phyloP scores from a whole-genome alignment of 176 grass and related monocot genomes.

The Saccharum spontaneum region DNA sequence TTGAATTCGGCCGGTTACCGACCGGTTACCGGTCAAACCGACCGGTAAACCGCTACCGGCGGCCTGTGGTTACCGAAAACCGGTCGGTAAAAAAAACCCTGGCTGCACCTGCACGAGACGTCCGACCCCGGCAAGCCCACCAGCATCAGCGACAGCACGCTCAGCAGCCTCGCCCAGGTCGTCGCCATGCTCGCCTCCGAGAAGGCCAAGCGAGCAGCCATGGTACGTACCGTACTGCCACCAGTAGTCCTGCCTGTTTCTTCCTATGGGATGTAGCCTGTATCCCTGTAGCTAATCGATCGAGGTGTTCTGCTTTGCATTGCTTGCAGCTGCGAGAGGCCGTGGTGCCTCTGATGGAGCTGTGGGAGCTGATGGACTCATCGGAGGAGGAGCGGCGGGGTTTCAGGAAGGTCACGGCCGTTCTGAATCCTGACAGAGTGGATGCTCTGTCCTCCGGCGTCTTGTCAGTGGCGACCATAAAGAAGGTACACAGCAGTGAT shows the following conservation, averaged over 20 bases:
- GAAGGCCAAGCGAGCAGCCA: conserved; percentile 43
- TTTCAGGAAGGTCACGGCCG: conserved; percentile 43
- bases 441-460: conserved; percentile 40
- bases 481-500: conserved; percentile 14
- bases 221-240: background rate
- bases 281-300: background rate
- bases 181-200: conserved; percentile 48
- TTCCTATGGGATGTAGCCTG: background rate
- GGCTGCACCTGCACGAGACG: conserved; percentile 39
- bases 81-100: too few species aligned
- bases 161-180: conserved; percentile 49
- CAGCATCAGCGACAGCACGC: conserved; percentile 66
- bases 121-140: conserved; percentile 51
- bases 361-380: conserved; percentile 69
- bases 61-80: too few species aligned
- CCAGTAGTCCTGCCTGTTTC: background rate
- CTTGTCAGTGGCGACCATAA: conserved; percentile 42
- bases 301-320: background rate
- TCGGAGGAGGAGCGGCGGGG: conserved; percentile 54
- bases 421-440: conserved; percentile 26
- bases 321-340: conserved; percentile 44
- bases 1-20: too few species aligned
- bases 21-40: too few species aligned
- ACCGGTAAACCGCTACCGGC: too few species aligned
- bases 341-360: conserved; percentile 42